These are phyloP conservation scores for Chalciporus pseudorubinellus DNA, from an alignment of 768 basidiomycete genomes.

Conservation along the genomic window DNA sequence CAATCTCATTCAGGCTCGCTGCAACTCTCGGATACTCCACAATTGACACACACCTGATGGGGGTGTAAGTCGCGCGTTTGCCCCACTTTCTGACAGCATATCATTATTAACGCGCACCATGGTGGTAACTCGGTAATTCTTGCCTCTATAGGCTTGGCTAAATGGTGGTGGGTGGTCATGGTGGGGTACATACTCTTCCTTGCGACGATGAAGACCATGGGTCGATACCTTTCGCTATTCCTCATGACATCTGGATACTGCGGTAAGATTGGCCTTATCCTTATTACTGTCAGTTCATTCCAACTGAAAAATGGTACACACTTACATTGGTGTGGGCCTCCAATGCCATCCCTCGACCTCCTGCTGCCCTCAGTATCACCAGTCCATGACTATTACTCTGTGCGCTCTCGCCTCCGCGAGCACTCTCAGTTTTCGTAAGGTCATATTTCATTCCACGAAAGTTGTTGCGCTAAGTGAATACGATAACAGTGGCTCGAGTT, in stretches of 20 bases:
- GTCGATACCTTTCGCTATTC: conserved; percentile 60
- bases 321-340: conserved; percentile 60
- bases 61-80: conserved; percentile 43
- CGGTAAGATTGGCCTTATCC: conserved; percentile 24
- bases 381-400: conserved; percentile 55
- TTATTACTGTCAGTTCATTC: background rate
- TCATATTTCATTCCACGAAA: background rate
- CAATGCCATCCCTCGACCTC: conserved; percentile 58
- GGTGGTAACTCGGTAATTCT: conserved; percentile 33
- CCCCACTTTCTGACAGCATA: conserved; percentile 12
- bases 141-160: background rate
- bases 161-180: conserved; percentile 60
- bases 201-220: conserved; percentile 49
- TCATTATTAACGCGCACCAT: conserved; percentile 55
- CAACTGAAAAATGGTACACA: conserved; percentile 32
- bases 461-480: background rate
- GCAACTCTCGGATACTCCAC: conserved; percentile 61
- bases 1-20: conserved; percentile 41
- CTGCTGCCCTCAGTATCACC: conserved; percentile 59
- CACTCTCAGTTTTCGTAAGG: conserved; percentile 36
- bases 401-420: conserved; percentile 34
- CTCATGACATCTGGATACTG: conserved; percentile 59
- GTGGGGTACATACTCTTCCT: conserved; percentile 60
- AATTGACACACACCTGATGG: conserved; percentile 54
- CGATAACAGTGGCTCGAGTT: conserved; percentile 37